These are phyloP conservation scores for Phylloporus sp. DNA, from an alignment of 768 basidiomycete genomes.

Conservation along the genomic window DNA sequence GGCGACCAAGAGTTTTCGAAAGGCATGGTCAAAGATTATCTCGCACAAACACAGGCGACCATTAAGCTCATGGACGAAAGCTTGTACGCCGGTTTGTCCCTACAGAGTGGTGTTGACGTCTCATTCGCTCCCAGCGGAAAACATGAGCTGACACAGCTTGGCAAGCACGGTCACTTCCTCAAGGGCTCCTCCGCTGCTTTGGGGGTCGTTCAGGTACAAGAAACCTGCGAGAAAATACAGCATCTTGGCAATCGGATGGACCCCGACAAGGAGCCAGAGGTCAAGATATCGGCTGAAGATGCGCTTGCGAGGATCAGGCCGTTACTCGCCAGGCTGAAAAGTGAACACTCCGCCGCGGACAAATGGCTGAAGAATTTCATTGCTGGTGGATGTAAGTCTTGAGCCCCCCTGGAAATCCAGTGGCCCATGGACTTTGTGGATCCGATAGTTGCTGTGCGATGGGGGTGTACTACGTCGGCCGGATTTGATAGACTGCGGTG, in stretches of 20 bases:
- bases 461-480: conserved; percentile 5
- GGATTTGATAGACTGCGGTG: conserved; percentile 1
- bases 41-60: conserved; percentile 70
- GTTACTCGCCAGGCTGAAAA: conserved; percentile 54
- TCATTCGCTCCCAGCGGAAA: conserved; percentile 36
- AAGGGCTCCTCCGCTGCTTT: conserved; percentile 97
- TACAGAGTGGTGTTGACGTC: conserved; percentile 9
- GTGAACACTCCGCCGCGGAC: conserved; percentile 67
- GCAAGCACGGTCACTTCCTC: conserved; percentile 84
- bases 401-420: not conserved
- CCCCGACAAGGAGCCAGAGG: conserved; percentile 50
- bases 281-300: conserved; percentile 42
- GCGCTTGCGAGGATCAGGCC: conserved; percentile 54
- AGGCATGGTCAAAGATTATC: conserved; percentile 76
- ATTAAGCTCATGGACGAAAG: conserved; percentile 74
- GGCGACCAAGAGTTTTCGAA: conserved; percentile 69
- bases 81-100: conserved; percentile 54
- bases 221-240: conserved; percentile 87
- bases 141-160: conserved; percentile 62
- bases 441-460: conserved; percentile 12
- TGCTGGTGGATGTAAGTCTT: not conserved
- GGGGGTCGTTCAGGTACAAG: conserved; percentile 76
- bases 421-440: not conserved
- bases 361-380: conserved; percentile 51
- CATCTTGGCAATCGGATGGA: conserved; percentile 59